Percentiles rank a stretch among this genome's conserved stretches.
Evolutionary conservation across 495 filamentous ascomycete genomes (phyloP).

Genomic region (Melanomma pulvis-pyrius): DNA sequence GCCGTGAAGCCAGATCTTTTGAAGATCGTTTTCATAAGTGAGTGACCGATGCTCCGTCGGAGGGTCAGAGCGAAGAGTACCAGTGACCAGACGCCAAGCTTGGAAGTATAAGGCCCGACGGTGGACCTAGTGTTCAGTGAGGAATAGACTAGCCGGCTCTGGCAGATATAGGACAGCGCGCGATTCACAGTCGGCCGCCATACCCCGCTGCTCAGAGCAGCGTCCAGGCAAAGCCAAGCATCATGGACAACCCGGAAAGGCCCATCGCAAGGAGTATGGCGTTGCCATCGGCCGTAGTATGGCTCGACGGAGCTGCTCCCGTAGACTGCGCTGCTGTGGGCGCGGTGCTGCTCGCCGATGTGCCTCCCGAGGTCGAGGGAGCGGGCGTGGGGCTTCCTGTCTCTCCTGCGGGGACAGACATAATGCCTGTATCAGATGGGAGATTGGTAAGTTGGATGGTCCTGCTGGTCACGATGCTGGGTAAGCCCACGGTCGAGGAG

Average conservation of each 20-base stretch:
- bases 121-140: too few species aligned
- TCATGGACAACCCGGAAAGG: not conserved
- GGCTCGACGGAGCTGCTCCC: not conserved
- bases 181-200: not conserved
- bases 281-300: not conserved
- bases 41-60: too few species aligned
- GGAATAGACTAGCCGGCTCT: too few species aligned
- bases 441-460: not conserved
- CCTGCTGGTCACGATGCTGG: not conserved
- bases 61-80: too few species aligned
- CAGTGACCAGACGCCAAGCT: too few species aligned
- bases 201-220: conserved; percentile 10
- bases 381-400: not conserved
- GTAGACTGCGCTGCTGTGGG: not conserved
- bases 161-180: too few species aligned
- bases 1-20: too few species aligned
- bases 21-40: too few species aligned
- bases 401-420: conserved; percentile 3
- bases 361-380: not conserved
- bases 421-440: not conserved
- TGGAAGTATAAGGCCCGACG: too few species aligned
- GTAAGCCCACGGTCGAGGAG: not conserved
- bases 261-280: not conserved
- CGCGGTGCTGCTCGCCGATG: conserved; percentile 1
- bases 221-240: conserved; percentile 26